Evolutionary conservation across 176 grass and related monocot species (phyloP), one percentile per base, ranked within the genome.

Genomic region (Cymbopogon citratus): DNA sequence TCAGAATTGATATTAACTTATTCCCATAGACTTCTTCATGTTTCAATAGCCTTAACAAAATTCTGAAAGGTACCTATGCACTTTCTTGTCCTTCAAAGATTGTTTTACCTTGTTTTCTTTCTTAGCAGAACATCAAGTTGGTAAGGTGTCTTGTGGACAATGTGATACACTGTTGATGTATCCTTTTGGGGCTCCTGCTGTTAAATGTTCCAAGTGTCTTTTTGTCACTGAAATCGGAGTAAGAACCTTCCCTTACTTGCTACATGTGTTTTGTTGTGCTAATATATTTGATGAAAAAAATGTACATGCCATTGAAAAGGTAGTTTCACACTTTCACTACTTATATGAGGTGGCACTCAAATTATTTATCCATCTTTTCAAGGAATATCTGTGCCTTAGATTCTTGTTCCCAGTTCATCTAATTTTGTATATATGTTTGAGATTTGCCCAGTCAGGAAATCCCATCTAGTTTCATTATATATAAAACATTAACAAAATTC

Each of bases 161-260:
- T 97, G 94, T 87, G 85, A 68, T 60, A 63, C 78, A 82, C 72
- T 94, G 15, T 76, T 97, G 74, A 94, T 97, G 85, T 97, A 97
- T 74, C 94, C 94, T 57, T 92, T 84, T 74, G 91, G 94, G 25
- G 83, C 87, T 88, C 87, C 90, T 36, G 81, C 94, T 70, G 94
- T 92, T 9, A 90, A 88, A 77, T 97, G 94, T 77, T 94, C 91
- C 40, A 87, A 39, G 27, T 97, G 91, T 77, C 65, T 72, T 83
- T 92, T 84, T 49, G 70, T 97, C 48, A 97, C 91, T 61, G 60
- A 94, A 87, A 94, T 94, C 54, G 83, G 83, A 79, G 91, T 97
- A 97, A 92, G 91, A 75, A 83, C 48, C 15, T 57, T 45, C 5
- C 52, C 21, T 70, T 72, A 64, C 28, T 54, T 77, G 14, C 35